phyloP scores from a whole-genome alignment of 78 protist species.

The Pigoraptor vietnamica region DNA sequence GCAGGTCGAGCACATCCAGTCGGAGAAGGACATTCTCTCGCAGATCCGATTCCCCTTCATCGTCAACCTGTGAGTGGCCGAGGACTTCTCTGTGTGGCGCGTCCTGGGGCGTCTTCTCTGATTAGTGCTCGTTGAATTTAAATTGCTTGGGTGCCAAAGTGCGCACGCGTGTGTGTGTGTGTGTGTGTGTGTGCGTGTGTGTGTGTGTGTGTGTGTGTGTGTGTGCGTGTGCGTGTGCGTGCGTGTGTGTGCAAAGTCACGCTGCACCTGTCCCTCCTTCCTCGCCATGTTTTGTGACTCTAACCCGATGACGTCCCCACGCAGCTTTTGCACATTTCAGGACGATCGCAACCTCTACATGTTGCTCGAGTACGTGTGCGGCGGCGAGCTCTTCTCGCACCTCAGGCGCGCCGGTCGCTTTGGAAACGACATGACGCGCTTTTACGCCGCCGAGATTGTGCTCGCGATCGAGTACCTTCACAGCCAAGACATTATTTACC shows the following conservation, averaged over 20 bases:
- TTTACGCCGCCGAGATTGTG: constrained; percentile 32
- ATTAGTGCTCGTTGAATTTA: no score
- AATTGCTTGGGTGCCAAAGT: no score
- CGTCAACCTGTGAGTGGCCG: constrained; percentile 66
- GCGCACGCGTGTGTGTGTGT: no score
- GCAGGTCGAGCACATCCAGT: constrained; percentile 54
- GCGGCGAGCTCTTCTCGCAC: constrained; percentile 85
- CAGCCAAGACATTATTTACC: constrained; percentile 6
- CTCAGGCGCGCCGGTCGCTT: constrained; percentile 20
- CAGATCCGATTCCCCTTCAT: constrained; percentile 75
- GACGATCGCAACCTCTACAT: constrained; percentile 51
- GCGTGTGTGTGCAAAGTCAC: background rate
- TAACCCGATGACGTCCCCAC: background rate
- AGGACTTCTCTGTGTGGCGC: no score
- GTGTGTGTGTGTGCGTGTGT: background rate
- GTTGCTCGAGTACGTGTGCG: constrained; percentile 70
- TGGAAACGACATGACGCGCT: background rate
- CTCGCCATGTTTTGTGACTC: background rate
- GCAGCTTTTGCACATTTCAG: constrained; percentile 75
- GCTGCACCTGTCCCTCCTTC: background rate
- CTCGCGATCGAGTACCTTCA: constrained; percentile 34
- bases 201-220: background rate
- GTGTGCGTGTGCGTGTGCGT: background rate
- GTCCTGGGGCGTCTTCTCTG: no score
- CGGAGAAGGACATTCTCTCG: constrained; percentile 70